phyloP scores from a whole-genome alignment of 768 basidiomycete species.

The Crepidotus variabilis region DNA sequence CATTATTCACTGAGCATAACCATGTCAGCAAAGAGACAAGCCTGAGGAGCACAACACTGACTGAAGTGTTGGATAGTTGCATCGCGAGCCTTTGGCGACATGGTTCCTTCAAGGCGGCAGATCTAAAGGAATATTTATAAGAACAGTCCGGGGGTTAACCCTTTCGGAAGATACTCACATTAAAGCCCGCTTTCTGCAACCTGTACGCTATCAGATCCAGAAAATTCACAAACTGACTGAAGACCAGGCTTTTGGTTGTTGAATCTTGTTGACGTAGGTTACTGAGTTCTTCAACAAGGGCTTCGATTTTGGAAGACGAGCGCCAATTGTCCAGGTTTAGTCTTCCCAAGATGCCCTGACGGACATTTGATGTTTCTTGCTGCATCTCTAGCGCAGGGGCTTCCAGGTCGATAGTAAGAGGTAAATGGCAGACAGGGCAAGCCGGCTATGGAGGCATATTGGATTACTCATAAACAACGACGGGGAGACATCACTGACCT shows the following conservation, averaged over 20 bases:
- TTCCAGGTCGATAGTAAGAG: constrained; percentile 94
- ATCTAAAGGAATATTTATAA: constrained; percentile 42
- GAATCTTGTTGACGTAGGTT: constrained; percentile 80
- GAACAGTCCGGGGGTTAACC: background rate
- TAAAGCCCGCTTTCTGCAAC: constrained; percentile 89
- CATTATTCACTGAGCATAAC: constrained; percentile 70
- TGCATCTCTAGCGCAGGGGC: constrained; percentile 87
- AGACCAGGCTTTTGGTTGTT: constrained; percentile 95
- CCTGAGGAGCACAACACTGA: constrained; percentile 30
- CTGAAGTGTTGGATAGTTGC: constrained; percentile 94
- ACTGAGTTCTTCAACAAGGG: constrained; percentile 88
- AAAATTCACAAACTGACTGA: constrained; percentile 93
- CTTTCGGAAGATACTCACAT: constrained; percentile 46
- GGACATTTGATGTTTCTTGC: constrained; percentile 42
- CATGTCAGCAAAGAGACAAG: background rate
- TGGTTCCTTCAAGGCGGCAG: constrained; percentile 92
- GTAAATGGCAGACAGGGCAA: constrained; percentile 92
- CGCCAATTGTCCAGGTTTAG: constrained; percentile 88
- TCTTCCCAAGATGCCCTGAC: constrained; percentile 93
- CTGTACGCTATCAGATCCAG: constrained; percentile 92
- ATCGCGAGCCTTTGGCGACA: constrained; percentile 95
- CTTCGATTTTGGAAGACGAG: constrained; percentile 97
- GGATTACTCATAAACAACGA: background rate
- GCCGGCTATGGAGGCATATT: constrained; percentile 54
- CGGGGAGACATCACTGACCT: constrained; percentile 34